Conservation (phyloP, 2,329 filamentous ascomycete species). For the Fonsecaea multimorphosa region DNA sequence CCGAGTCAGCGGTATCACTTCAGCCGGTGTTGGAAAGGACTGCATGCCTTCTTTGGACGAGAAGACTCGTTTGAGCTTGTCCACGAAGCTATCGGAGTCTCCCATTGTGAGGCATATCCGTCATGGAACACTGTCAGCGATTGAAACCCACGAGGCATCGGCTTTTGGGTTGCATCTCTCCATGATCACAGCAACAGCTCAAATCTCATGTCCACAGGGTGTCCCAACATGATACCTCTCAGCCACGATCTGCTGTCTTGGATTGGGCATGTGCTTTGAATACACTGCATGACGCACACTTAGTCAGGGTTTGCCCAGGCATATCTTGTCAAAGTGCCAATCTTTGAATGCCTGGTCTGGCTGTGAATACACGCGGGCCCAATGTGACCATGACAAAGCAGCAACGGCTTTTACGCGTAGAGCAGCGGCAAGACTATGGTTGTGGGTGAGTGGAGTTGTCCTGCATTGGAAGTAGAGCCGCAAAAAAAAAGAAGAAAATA, state of each 20-base stretch:
- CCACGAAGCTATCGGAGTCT: not conserved
- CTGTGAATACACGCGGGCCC: not conserved
- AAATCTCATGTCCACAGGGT: not conserved
- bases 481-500: no score
- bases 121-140: not conserved
- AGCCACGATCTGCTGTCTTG: not conserved
- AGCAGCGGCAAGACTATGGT: not conserved
- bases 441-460: not conserved
- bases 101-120: not conserved
- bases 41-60: not conserved
- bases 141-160: not conserved
- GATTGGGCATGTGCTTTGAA: not conserved
- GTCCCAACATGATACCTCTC: not conserved
- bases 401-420: not conserved
- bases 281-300: no score
- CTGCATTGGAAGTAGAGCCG: no score
- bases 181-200: not conserved
- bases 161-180: constrained; percentile 10
- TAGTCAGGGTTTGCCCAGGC: not conserved
- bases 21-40: not conserved
- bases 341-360: not conserved
- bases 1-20: not conserved
- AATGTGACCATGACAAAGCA: not conserved
- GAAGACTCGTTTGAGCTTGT: constrained; percentile 9
- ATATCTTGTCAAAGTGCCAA: not conserved